These are phyloP conservation scores for Ascochyta lentis DNA, from an alignment of 2,329 filamentous ascomycete species.

Conservation along the genomic window DNA sequence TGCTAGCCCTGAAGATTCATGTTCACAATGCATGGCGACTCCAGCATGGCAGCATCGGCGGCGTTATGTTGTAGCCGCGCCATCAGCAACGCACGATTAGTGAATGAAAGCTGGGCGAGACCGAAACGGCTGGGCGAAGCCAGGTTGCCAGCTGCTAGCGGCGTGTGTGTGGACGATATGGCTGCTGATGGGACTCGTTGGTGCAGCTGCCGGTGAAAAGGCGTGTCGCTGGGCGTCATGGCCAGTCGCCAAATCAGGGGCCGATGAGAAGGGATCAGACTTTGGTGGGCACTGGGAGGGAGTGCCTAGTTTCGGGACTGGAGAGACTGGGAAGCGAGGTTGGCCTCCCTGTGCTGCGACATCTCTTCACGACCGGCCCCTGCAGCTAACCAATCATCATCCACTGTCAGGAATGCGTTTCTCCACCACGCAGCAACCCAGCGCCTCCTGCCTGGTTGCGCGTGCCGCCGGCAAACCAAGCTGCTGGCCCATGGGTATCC, in stretches of 20 bases:
- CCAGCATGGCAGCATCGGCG: constrained; percentile 19
- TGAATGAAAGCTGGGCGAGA: constrained; percentile 29
- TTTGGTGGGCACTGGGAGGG: constrained; percentile 27
- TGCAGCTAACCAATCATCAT: constrained; percentile 18
- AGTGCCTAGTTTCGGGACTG: constrained; percentile 34
- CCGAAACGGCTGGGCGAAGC: constrained; percentile 22
- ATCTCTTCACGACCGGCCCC: constrained; percentile 18
- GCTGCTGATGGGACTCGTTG: constrained; percentile 19
- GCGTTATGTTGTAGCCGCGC: constrained; percentile 45
- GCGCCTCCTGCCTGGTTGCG: constrained; percentile 37
- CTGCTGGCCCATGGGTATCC: constrained; percentile 38
- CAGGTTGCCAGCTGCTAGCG: constrained; percentile 17
- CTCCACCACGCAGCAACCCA: constrained; percentile 30
- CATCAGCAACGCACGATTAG: constrained; percentile 30
- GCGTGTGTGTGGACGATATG: constrained; percentile 19
- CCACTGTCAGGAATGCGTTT: background rate
- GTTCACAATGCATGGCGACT: constrained; percentile 37
- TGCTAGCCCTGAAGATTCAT: constrained; percentile 33
- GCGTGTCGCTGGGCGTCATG: constrained; percentile 26
- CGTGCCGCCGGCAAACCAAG: constrained; percentile 42
- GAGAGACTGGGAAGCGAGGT: constrained; percentile 30
- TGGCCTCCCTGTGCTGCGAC: constrained; percentile 25
- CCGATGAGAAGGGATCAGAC: constrained; percentile 25
- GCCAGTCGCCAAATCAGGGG: constrained; percentile 34
- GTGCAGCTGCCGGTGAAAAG: constrained; percentile 28